Base-by-base conservation (phyloP, 2,329 filamentous ascomycete genomes). In the Passalora sequoiae region DNA sequence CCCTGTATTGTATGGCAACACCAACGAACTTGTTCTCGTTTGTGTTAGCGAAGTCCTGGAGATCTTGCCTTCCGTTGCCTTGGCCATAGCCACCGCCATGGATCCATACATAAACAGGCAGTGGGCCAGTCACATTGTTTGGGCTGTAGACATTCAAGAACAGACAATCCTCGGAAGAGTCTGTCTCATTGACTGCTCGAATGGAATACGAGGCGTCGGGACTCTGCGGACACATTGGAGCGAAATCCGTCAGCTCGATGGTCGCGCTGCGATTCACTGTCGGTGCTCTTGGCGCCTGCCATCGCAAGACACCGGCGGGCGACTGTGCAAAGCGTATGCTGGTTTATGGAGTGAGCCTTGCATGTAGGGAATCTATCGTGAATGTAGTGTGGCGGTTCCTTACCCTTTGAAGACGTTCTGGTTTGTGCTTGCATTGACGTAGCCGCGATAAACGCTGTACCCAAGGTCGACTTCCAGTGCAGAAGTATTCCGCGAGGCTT, bases 1-100 rank as follows among this genome's bases (percentile, higher is more conserved):
- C 21, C 9, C 73, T 56, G 50, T 76, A 77, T 47, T 77, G 70
- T 28, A 76, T 72, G 2, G 66, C 57, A 15, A 77, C 70, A 10
- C 59, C 65, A 28, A 77, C 58, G 41, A 76, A 76, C 3, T 59
- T 61, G 44, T 74, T 69, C n/a, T 65, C 58, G 48, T 73, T 75
- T 3, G 66, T 66, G 28, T 70, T 69, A 36, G 76, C 71, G 30
- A 70, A 60, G 1, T 57, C 27, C n/a, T 58, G 62, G 21, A 69
- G 47, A 40, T 72, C 68, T 29, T 66, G 57, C 5, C 45, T 46
- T 1, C 22, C 65, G 54, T 61, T 58, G 22, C 62, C 69, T 29
- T 42, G 49, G 20, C 62, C 68, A 58, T 68, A 69, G 0, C 27
- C 37, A 7, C 66, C 66, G 33, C 64, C 53, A 37, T 64, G 66